phyloP scores from a whole-genome alignment of 306 rosid genomes.

The Adenanthera pavonina region DNA sequence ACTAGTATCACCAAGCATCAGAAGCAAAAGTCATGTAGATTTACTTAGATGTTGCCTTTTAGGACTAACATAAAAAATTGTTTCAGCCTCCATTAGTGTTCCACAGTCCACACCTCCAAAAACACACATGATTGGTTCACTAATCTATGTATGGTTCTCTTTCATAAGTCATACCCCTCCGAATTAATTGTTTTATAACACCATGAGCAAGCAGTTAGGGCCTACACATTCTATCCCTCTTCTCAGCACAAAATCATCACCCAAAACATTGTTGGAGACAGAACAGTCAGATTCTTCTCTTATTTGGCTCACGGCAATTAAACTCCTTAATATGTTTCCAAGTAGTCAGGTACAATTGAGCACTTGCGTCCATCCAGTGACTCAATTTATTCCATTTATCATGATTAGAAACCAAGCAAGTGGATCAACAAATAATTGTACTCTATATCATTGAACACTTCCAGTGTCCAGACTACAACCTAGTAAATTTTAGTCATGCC shows the following conservation, averaged over 20 bases:
- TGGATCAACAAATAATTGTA: slow-evolving; percentile 1
- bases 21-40: background rate
- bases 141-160: background rate
- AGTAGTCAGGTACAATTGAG: background rate
- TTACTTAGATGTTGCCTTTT: background rate
- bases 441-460: slow-evolving; percentile 1
- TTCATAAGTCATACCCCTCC: slow-evolving; percentile 7
- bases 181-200: background rate
- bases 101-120: background rate
- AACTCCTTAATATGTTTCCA: background rate
- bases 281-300: slow-evolving; percentile 14
- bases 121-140: slow-evolving; percentile 6
- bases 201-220: background rate
- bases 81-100: slow-evolving; percentile 1
- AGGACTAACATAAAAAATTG: background rate
- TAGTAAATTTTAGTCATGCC: slow-evolving; percentile 14
- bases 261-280: slow-evolving; percentile 22
- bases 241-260: background rate
- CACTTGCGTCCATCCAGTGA: slow-evolving; percentile 4
- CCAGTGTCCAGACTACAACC: slow-evolving; percentile 31
- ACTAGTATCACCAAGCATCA: background rate
- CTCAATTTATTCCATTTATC: slow-evolving; percentile 5
- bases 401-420: slow-evolving; percentile 6
- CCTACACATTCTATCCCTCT: slow-evolving; percentile 16
- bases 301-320: slow-evolving; percentile 9